Base-by-base conservation (phyloP, 179 eudicot species). In the Monotropa hypopitys region DNA sequence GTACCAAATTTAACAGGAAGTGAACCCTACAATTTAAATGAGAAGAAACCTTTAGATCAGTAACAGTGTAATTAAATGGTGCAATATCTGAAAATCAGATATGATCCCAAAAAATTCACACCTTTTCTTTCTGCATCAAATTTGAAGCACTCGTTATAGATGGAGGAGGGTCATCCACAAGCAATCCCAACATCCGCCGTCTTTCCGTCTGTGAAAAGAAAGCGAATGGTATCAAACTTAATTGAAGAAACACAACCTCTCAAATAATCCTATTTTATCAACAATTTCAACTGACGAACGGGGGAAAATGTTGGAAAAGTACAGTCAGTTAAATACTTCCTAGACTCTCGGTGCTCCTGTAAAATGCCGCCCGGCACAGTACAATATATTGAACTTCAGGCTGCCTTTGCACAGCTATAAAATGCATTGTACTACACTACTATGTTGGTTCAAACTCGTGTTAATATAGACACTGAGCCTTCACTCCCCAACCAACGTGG, bases 131-230 rank as follows among this genome's bases (percentile, higher is more conserved):
- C 68, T 67, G 90, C 26, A 32, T 70, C 40, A 77, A 68, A 40
- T 70, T 76, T n/a, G 68, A 43, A 66, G 61, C 75, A 28, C 80
- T 76, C 75, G 72, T 85, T 26, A 68, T 28, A 43, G 80, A 77
- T 72, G 80, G 67, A 47, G 82, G 72, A 53, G 18, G 67, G 67
- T 54, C 77, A 21, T 76, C 81, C 20, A 68, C 51, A 59, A 78
- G 87, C 74, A 80, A 47, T 79, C 90, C 90, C 76, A 82, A 87
- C 76, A 63, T 76, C 26, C 86, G 78, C 66, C 88, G 83, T 77
- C 97, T 87, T 83, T 88, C 94, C 74, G 87, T 87, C 94, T 92
- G 80, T 74, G 76, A 73, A 65, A 56, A 76, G 5, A 49, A 65
- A 28, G n/a, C 66, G 21, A 4, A 73, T 21, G 23, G 76, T 63